phyloP scores from a whole-genome alignment of 257 asterid genomes.

The Striga asiatica region DNA sequence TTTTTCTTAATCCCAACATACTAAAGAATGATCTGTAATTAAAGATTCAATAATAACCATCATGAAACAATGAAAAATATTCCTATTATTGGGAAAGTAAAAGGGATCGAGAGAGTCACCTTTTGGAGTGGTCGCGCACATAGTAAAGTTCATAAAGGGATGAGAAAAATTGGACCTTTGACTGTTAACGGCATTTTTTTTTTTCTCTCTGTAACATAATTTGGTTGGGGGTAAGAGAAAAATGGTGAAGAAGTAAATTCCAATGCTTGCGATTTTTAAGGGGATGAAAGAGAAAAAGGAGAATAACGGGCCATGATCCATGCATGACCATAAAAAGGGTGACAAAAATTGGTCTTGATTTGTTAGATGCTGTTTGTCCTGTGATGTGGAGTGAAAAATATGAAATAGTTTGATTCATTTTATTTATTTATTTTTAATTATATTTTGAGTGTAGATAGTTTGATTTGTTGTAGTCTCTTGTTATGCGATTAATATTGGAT shows the following conservation, averaged over 20 bases:
- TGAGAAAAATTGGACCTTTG: not conserved
- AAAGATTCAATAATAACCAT: conserved; percentile 9
- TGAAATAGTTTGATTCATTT: too few species aligned
- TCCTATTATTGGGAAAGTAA: not conserved
- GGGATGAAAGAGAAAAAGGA: conserved; percentile 1
- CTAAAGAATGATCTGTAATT: conserved; percentile 8
- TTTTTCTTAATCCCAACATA: conserved; percentile 9
- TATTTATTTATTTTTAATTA: too few species aligned
- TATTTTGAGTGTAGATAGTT: too few species aligned
- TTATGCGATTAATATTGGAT: too few species aligned
- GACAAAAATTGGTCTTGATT: too few species aligned
- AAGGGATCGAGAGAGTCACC: not conserved
- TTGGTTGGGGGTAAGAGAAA: not conserved
- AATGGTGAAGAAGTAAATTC: not conserved
- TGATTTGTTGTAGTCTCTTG: too few species aligned
- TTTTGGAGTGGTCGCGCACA: conserved; percentile 1
- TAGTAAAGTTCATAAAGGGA: not conserved
- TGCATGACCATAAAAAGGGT: conserved; percentile 22
- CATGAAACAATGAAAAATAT: not conserved
- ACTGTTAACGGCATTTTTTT: not conserved
- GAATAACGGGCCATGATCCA: conserved; percentile 17
- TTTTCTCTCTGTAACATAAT: not conserved
- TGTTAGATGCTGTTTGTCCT: too few species aligned
- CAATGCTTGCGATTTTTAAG: conserved; percentile 15
- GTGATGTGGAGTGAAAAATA: too few species aligned